Conservation (phyloP, 1,139 yeast species). For the Hanseniaspora uvarum region DNA sequence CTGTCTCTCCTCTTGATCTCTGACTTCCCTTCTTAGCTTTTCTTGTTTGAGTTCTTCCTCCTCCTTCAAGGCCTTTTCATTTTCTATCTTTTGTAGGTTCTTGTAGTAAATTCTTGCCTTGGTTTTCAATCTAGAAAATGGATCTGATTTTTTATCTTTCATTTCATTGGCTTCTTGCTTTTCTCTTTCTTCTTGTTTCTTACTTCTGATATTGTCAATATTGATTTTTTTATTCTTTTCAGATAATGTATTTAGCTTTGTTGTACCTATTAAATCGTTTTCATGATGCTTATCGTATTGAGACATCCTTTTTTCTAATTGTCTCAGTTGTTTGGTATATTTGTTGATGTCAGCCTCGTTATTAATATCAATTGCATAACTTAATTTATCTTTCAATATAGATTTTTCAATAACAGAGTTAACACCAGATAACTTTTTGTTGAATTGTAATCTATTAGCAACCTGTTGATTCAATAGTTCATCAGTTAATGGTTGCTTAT, state of each 20-base stretch:
- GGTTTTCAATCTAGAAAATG: constrained; percentile 81
- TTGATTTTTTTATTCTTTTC: constrained; percentile 71
- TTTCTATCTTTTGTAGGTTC: constrained; percentile 39
- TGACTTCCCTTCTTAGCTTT: constrained; percentile 31
- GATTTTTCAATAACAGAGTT: constrained; percentile 74
- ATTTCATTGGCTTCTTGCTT: constrained; percentile 43
- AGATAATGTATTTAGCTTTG: constrained; percentile 33
- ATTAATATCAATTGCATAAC: constrained; percentile 62
- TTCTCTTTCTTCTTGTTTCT: constrained; percentile 57
- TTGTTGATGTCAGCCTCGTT: constrained; percentile 44
- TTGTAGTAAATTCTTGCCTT: constrained; percentile 73
- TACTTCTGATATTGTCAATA: constrained; percentile 48
- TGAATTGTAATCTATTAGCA: constrained; percentile 54
- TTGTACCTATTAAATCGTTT: constrained; percentile 31
- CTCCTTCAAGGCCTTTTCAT: constrained; percentile 37
- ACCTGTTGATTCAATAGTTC: constrained; percentile 74
- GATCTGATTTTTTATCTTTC: constrained; percentile 56
- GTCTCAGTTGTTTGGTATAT: constrained; percentile 29
- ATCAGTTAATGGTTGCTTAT: constrained; percentile 57
- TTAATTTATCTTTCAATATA: constrained; percentile 59
- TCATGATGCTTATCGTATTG: constrained; percentile 34
- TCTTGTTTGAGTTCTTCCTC: constrained; percentile 33
- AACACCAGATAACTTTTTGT: constrained; percentile 50
- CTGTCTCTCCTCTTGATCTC: constrained; percentile 32
- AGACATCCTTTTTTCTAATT: constrained; percentile 45